Conservation (phyloP, 495 filamentous ascomycete species). For the Letharia columbiana region DNA sequence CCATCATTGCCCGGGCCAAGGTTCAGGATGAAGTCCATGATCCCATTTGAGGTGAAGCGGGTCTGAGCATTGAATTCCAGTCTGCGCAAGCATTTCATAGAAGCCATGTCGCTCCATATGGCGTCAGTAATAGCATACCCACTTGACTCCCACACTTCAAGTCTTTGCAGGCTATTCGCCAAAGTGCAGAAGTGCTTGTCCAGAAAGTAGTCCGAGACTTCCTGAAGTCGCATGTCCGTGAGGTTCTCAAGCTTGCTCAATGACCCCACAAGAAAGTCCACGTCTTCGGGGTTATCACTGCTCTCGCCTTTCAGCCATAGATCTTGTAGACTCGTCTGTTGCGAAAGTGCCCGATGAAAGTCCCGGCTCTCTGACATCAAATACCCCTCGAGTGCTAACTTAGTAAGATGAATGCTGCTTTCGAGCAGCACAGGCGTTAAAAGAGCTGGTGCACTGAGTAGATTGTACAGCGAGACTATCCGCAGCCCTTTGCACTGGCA, state of each 20-base stretch:
- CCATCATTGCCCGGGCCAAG: slow-evolving; percentile 34
- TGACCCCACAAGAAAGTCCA: slow-evolving; percentile 41
- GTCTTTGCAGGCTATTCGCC: slow-evolving; percentile 37
- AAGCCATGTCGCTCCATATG: slow-evolving; percentile 38
- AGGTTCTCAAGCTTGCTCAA: slow-evolving; percentile 40
- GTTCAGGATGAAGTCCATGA: slow-evolving; percentile 39
- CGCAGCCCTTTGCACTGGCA: slow-evolving; percentile 44
- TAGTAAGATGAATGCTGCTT: slow-evolving; percentile 40
- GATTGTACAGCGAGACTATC: slow-evolving; percentile 40
- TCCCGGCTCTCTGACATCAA: slow-evolving; percentile 33
- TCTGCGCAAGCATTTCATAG: slow-evolving; percentile 34
- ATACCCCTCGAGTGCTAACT: slow-evolving; percentile 43
- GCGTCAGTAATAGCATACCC: slow-evolving; percentile 48
- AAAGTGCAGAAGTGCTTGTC: slow-evolving; percentile 44
- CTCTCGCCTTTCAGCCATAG: slow-evolving; percentile 45
- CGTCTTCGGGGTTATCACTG: slow-evolving; percentile 37
- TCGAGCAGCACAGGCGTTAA: slow-evolving; percentile 46
- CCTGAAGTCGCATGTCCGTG: slow-evolving; percentile 42
- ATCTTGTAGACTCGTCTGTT: slow-evolving; percentile 38
- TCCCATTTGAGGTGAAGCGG: slow-evolving; percentile 37
- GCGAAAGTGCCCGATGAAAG: slow-evolving; percentile 46
- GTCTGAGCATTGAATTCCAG: slow-evolving; percentile 42
- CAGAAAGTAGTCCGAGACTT: slow-evolving; percentile 46
- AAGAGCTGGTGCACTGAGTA: slow-evolving; percentile 45
- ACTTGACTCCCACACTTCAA: slow-evolving; percentile 49